Conservation (phyloP, 192 early-diverging fungal species). For the Phycomyces blakesleeanus region DNA sequence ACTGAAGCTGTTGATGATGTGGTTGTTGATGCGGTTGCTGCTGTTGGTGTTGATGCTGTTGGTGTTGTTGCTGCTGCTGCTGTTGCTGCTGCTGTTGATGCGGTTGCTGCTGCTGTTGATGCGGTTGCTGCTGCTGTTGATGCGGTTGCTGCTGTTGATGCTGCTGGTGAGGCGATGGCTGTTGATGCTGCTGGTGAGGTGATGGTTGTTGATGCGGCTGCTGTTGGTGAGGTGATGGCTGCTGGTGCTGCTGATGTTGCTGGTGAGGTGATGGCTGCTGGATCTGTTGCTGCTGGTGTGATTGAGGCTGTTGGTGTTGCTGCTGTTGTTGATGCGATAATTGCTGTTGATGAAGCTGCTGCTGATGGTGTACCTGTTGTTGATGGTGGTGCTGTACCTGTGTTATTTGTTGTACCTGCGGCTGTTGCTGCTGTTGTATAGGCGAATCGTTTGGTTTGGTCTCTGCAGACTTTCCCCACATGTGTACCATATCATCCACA, state of each 20-base stretch:
- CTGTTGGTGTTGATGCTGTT: neutral
- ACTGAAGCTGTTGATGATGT: neutral
- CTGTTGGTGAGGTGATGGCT: neutral
- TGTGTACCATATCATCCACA: neutral
- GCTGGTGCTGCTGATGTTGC: neutral
- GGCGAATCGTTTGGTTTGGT: neutral
- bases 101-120: neutral
- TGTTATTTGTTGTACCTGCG: neutral
- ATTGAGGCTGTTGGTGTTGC: neutral
- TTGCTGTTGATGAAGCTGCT: neutral
- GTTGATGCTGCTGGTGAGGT: neutral
- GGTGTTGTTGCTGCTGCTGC: neutral
- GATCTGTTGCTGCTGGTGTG: neutral
- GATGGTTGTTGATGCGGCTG: neutral
- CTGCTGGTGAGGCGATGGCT: neutral
- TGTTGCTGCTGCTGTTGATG: neutral
- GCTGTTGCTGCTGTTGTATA: neutral
- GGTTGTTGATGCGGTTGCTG: neutral
- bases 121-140: neutral
- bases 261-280: neutral
- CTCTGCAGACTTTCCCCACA: neutral
- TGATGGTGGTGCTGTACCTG: neutral
- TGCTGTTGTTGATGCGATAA: neutral
- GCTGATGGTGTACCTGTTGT: neutral
- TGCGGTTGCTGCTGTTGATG: neutral